Conservation (phyloP, 23 red algal genomes). For the Gracilaria vermiculophylla region DNA sequence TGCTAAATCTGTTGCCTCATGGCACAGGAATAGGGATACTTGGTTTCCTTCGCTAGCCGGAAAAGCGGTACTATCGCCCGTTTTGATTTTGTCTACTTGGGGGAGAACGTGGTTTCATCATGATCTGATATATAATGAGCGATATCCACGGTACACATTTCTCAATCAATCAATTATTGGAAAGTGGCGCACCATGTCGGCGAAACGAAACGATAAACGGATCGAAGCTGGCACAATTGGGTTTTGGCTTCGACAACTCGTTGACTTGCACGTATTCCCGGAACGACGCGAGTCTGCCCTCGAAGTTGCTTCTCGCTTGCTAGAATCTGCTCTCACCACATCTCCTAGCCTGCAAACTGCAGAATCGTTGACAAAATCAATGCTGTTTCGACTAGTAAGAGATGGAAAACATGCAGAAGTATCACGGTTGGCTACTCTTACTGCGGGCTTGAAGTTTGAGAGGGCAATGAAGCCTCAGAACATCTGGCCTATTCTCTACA, state of each 20-base stretch:
- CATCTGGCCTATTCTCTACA: constrained; percentile 61
- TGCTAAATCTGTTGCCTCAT: background rate
- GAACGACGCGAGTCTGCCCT: constrained; percentile 36
- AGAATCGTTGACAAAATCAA: constrained; percentile 49
- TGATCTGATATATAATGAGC: background rate
- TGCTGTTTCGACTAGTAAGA: constrained; percentile 56
- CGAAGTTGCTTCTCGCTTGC: constrained; percentile 39
- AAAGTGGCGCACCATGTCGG: background rate
- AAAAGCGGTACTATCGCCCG: no score
- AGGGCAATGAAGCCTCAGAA: constrained; percentile 15
- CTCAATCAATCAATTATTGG: background rate
- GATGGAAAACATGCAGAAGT: constrained; percentile 48
- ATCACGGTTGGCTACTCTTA: constrained; percentile 25
- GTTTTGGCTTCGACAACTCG: constrained; percentile 17
- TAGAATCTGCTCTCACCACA: constrained; percentile 59
- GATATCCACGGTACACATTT: no score
- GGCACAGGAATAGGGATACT: no score
- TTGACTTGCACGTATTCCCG: constrained; percentile 35
- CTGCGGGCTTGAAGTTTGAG: constrained; percentile 51
- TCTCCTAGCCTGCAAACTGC: constrained; percentile 56
- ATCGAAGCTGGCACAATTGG: constrained; percentile 24
- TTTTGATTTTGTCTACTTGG: no score
- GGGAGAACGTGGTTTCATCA: background rate
- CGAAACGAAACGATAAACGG: background rate
- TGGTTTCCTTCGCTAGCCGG: no score